A percentile compares a stretch with the other conserved stretches of the same genome.
phyloP scores from a whole-genome alignment of 306 rosid genomes.

The Cucumis cinereus region DNA sequence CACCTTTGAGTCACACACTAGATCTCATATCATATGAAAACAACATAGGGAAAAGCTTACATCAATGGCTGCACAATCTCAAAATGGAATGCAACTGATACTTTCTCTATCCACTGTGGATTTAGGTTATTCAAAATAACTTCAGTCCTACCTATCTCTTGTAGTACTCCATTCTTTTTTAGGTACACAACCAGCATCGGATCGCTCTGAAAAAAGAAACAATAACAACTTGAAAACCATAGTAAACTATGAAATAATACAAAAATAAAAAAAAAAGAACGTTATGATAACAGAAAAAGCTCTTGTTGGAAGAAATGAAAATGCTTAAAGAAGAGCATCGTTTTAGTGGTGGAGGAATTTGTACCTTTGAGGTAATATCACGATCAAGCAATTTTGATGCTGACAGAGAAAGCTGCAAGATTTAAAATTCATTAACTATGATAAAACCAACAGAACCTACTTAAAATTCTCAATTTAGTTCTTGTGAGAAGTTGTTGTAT shows the following conservation, averaged over 20 bases:
- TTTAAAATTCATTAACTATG: constrained; percentile 9
- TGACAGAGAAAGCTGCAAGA: constrained; percentile 52
- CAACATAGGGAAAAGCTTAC: constrained; percentile 28
- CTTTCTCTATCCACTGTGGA: constrained; percentile 72
- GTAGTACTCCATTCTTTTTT: constrained; percentile 46
- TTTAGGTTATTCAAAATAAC: constrained; percentile 53
- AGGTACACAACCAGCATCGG: constrained; percentile 55
- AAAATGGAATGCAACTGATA: constrained; percentile 54
- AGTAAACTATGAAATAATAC: neutral
- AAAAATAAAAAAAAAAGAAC: neutral
- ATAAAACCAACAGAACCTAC: neutral
- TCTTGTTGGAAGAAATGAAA: neutral
- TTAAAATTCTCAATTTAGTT: no score
- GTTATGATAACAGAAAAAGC: no score
- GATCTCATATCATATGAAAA: neutral
- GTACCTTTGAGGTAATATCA: constrained; percentile 34
- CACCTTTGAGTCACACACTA: neutral
- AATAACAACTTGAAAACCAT: neutral
- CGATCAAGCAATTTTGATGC: constrained; percentile 51
- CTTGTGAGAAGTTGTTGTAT: no score
- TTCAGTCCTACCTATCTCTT: constrained; percentile 80
- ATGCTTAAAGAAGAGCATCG: neutral
- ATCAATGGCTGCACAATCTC: constrained; percentile 60
- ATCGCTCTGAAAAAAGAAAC: constrained; percentile 41
- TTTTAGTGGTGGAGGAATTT: neutral